Conservation (phyloP, 768 basidiomycete species). For the Kwoniella sp. region DNA sequence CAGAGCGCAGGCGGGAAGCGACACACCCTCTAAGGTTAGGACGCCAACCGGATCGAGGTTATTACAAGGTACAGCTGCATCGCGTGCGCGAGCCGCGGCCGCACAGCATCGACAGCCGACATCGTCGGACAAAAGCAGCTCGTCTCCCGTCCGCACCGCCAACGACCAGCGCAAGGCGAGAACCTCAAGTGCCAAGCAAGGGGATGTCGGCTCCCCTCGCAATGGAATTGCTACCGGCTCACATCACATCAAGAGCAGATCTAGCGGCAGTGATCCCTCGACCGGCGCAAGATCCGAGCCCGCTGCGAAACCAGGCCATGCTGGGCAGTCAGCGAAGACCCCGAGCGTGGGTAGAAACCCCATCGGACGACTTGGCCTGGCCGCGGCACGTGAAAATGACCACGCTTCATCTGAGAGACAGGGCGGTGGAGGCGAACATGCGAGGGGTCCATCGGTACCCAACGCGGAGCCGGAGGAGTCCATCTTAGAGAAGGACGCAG, state of each 20-base stretch:
- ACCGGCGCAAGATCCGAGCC: too few species aligned
- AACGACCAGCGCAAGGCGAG: too few species aligned
- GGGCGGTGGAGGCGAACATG: neutral
- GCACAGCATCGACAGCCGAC: constrained; percentile 6
- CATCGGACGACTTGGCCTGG: constrained; percentile 31
- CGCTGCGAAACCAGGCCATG: too few species aligned
- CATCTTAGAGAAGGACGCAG: too few species aligned
- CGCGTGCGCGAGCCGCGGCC: constrained; percentile 27
- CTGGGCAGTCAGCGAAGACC: neutral
- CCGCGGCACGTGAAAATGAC: constrained; percentile 2
- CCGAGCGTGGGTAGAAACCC: constrained; percentile 22
- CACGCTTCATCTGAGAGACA: neutral
- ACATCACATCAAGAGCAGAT: neutral
- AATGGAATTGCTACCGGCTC: neutral
- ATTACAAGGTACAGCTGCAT: constrained; percentile 41
- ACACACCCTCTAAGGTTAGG: neutral
- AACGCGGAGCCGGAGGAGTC: neutral
- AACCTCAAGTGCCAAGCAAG: neutral
- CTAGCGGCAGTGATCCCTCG: neutral
- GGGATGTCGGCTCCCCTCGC: neutral
- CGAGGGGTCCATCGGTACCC: too few species aligned
- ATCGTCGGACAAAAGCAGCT: too few species aligned
- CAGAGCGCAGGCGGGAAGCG: neutral
- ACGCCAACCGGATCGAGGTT: constrained; percentile 19
- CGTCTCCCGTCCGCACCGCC: too few species aligned